These are phyloP conservation scores for Lichenothelia convexa DNA, from an alignment of 495 filamentous ascomycete genomes.

Conservation along the genomic window DNA sequence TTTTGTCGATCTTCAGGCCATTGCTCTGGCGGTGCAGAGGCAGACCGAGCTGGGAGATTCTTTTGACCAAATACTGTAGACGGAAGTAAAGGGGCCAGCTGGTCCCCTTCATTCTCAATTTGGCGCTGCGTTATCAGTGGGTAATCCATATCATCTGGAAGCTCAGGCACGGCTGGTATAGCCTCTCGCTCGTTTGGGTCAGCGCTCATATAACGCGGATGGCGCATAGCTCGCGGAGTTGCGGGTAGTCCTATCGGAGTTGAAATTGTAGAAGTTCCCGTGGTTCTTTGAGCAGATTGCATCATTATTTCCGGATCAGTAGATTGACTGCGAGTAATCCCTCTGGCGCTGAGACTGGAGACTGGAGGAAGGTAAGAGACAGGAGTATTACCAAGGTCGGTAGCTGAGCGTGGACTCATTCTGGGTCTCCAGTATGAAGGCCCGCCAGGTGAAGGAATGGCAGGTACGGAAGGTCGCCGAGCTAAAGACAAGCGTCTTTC, in stretches of 20 bases:
- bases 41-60: constrained; percentile 12
- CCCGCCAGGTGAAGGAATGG: constrained; percentile 64
- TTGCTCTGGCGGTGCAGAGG: constrained; percentile 21
- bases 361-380: constrained; percentile 12
- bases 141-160: constrained; percentile 32
- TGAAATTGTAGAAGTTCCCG: constrained; percentile 15
- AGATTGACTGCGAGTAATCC: constrained; percentile 5
- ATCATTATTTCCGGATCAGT: constrained; percentile 13
- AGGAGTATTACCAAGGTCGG: constrained; percentile 20
- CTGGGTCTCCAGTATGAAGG: constrained; percentile 17
- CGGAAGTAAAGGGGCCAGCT: constrained; percentile 15
- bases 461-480: constrained; percentile 55
- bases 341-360: constrained; percentile 2
- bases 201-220: constrained; percentile 40
- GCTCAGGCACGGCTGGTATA: constrained; percentile 45
- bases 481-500: constrained; percentile 69
- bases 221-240: constrained; percentile 70
- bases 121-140: constrained; percentile 6
- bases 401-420: constrained; percentile 15
- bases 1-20: too few relatives aligned
- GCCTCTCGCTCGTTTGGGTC: constrained; percentile 35
- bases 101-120: constrained; percentile 1
- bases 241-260: constrained; percentile 52
- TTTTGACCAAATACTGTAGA: constrained; percentile 17
- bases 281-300: constrained; percentile 4